Percentiles rank a stretch among this genome's conserved stretches.
phyloP scores from a whole-genome alignment of 2,329 filamentous ascomycete species.

The Sarocladium strictum region DNA sequence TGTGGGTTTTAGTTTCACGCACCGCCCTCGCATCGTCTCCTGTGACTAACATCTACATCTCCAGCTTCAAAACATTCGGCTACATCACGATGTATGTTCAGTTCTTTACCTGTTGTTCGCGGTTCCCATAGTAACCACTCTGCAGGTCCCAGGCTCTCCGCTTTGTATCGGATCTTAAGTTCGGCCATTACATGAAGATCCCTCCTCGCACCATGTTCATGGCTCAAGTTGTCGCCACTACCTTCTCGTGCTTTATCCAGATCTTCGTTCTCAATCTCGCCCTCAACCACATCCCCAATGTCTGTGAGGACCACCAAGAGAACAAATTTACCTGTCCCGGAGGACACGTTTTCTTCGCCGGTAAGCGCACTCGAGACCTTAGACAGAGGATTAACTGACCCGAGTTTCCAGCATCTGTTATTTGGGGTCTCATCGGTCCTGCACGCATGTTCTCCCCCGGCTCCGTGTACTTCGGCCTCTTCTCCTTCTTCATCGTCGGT shows the following conservation, averaged over 20 bases:
- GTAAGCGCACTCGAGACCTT: no score
- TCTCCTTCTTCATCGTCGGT: constrained; percentile 54
- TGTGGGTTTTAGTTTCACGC: constrained; percentile 34
- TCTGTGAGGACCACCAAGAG: constrained; percentile 53
- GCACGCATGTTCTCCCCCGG: constrained; percentile 58
- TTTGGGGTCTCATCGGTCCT: constrained; percentile 62
- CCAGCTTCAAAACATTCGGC: constrained; percentile 56
- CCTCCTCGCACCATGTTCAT: constrained; percentile 62
- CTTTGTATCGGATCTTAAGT: constrained; percentile 62
- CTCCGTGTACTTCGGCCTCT: constrained; percentile 55
- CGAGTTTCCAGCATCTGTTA: constrained; percentile 46
- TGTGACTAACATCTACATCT: neutral
- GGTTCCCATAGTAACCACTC: no score
- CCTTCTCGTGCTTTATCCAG: constrained; percentile 62
- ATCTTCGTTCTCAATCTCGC: constrained; percentile 58
- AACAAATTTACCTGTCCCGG: constrained; percentile 60
- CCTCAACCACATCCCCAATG: constrained; percentile 52
- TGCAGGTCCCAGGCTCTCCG: constrained; percentile 47
- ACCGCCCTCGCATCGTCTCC: neutral
- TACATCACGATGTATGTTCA: constrained; percentile 48
- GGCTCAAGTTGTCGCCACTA: constrained; percentile 59
- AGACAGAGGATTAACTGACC: neutral
- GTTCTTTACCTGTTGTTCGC: neutral
- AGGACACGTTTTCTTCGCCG: constrained; percentile 57
- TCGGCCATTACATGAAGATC: constrained; percentile 69